Percentiles rank a stretch among this genome's conserved stretches.
phyloP scores from a whole-genome alignment of 1,284 basidiomycete genomes.

The Cutaneotrichosporon sp. region DNA sequence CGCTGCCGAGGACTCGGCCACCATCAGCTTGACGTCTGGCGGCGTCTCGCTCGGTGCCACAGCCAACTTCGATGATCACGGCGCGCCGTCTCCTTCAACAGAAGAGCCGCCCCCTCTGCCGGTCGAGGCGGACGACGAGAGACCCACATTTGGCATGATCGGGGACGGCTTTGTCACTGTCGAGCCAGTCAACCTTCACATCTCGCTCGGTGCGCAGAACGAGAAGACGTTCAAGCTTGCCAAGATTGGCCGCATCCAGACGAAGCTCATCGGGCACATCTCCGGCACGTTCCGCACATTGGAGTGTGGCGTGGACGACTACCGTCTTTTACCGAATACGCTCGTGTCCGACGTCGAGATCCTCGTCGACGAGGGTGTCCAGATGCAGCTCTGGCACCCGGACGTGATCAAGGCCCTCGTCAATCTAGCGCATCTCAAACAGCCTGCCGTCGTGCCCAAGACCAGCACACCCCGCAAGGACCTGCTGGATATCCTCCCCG shows the following conservation, averaged over 20 bases:
- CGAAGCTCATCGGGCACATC: constrained; percentile 30
- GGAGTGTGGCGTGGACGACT: constrained; percentile 26
- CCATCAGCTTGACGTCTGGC: constrained; percentile 36
- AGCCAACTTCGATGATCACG: neutral
- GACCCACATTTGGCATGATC: constrained; percentile 1
- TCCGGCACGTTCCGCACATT: constrained; percentile 20
- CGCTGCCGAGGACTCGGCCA: constrained; percentile 34
- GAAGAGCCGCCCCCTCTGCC: neutral
- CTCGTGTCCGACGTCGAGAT: constrained; percentile 60
- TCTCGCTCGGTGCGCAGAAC: constrained; percentile 30
- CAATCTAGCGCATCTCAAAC: constrained; percentile 47
- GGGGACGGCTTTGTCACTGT: constrained; percentile 18
- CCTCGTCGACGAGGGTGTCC: constrained; percentile 62
- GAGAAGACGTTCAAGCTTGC: constrained; percentile 36
- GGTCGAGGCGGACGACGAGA: neutral
- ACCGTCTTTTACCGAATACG: constrained; percentile 50
- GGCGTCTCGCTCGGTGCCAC: constrained; percentile 26
- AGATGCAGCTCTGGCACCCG: constrained; percentile 72
- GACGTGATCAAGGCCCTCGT: constrained; percentile 63
- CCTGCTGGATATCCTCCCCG: constrained; percentile 58
- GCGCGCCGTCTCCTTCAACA: neutral
- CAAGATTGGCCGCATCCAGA: constrained; percentile 33
- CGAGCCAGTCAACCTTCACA: constrained; percentile 39
- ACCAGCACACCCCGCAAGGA: constrained; percentile 15
- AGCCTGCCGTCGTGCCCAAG: constrained; percentile 3